Evolutionary conservation across 2,329 filamentous ascomycete species (phyloP).

Genomic region (Ceratocystiopsis brevicomis): DNA sequence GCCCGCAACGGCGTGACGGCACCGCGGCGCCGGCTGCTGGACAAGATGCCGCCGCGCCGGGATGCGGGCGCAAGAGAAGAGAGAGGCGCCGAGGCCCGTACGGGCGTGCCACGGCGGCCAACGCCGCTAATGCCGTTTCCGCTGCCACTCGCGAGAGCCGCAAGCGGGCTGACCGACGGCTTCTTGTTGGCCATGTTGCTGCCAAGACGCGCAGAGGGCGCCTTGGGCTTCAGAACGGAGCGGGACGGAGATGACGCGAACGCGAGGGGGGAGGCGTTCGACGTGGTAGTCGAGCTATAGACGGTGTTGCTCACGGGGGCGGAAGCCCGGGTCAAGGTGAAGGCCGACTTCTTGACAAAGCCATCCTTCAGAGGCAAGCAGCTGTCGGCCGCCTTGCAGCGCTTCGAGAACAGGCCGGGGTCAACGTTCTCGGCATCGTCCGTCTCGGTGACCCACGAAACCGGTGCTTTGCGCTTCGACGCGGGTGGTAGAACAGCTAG

Average conservation of each 20-base stretch:
- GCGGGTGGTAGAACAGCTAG: slow-evolving; percentile 23
- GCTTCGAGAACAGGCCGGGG: slow-evolving; percentile 36
- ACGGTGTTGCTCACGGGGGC: neutral
- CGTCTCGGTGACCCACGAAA: slow-evolving; percentile 22
- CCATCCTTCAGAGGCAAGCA: slow-evolving; percentile 6
- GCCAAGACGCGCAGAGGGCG: slow-evolving; percentile 19
- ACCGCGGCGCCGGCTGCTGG: slow-evolving; percentile 19
- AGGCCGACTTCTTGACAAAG: slow-evolving; percentile 28
- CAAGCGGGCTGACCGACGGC: too few species aligned
- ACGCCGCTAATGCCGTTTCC: slow-evolving; percentile 39
- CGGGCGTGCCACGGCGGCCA: too few species aligned
- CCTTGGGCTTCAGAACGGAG: slow-evolving; percentile 31
- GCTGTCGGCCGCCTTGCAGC: slow-evolving; percentile 31
- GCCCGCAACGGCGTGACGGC: neutral
- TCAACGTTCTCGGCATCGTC: slow-evolving; percentile 45
- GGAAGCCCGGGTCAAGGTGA: slow-evolving; percentile 24
- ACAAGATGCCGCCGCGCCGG: slow-evolving; percentile 43
- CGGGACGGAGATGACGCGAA: slow-evolving; percentile 12
- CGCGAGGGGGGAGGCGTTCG: slow-evolving; percentile 4
- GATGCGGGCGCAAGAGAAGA: too few species aligned
- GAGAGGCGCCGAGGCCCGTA: too few species aligned
- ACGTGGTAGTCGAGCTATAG: slow-evolving; percentile 16
- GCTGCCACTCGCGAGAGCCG: too few species aligned
- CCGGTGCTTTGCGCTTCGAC: slow-evolving; percentile 38
- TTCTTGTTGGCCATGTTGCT: slow-evolving; percentile 17